These are phyloP conservation scores for Pseudocohnilembus persalinus DNA, from an alignment of 169 alveolate species.

Conservation along the genomic window DNA sequence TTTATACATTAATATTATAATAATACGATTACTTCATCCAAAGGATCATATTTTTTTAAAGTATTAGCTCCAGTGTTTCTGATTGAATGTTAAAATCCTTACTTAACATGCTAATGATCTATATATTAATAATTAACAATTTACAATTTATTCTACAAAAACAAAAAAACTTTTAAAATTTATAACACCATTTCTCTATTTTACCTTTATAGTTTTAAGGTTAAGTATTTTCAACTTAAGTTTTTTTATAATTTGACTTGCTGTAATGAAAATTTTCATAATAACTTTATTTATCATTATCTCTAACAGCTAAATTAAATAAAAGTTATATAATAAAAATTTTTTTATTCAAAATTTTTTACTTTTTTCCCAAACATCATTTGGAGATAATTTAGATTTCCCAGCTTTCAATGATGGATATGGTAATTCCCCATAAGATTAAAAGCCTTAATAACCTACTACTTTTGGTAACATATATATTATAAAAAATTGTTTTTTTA, in stretches of 20 bases:
- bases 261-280: constrained; percentile 15
- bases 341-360: not conserved
- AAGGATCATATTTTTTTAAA: constrained; percentile 13
- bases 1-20: not conserved
- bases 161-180: constrained; percentile 10
- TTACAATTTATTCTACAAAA: constrained; percentile 10
- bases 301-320: constrained; percentile 13
- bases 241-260: not conserved
- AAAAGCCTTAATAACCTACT: constrained; percentile 45
- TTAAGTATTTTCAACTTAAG: constrained; percentile 13
- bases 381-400: constrained; percentile 25
- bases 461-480: constrained; percentile 41
- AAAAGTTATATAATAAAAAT: not conserved
- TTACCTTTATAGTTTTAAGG: constrained; percentile 20
- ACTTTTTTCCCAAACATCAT: constrained; percentile 47
- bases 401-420: constrained; percentile 49
- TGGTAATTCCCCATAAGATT: constrained; percentile 44
- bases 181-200: not conserved
- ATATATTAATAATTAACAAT: constrained; percentile 14
- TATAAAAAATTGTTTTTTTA: constrained; percentile 12
- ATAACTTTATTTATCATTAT: constrained; percentile 22
- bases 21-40: constrained; percentile 9
- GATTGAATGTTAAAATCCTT: constrained; percentile 8
- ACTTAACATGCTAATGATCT: constrained; percentile 17
- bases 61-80: constrained; percentile 17